Conservation (phyloP, 768 basidiomycete species). For the Boletus fagicola region DNA sequence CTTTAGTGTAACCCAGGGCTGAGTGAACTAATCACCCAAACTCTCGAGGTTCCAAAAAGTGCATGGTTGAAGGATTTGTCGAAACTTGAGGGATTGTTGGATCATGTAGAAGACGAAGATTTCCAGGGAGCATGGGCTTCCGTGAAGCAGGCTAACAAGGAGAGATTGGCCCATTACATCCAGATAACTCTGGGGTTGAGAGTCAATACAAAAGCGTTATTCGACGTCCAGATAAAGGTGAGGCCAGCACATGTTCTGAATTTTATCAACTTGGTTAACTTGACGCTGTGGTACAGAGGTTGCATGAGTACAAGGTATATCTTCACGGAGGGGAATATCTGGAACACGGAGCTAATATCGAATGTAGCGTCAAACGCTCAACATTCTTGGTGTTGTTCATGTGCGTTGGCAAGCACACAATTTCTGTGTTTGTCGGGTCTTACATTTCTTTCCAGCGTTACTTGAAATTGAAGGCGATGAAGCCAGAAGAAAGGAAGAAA, state of each 20-base stretch:
- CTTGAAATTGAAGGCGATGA: conserved; percentile 75
- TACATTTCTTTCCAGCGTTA: conserved; percentile 57
- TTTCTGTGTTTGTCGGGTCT: neutral
- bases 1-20: conserved; percentile 86
- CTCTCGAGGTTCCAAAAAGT: conserved; percentile 69
- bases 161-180: conserved; percentile 76
- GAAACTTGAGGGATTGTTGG: conserved; percentile 74
- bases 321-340: neutral
- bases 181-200: conserved; percentile 66
- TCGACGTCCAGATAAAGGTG: conserved; percentile 89
- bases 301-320: conserved; percentile 88
- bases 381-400: conserved; percentile 87
- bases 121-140: conserved; percentile 82
- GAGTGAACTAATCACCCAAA: conserved; percentile 78
- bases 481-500: conserved; percentile 75
- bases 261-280: neutral
- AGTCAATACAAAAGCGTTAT: conserved; percentile 76
- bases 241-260: conserved; percentile 3
- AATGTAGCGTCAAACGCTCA: conserved; percentile 82
- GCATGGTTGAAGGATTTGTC: conserved; percentile 85
- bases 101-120: conserved; percentile 63
- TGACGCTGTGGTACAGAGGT: conserved; percentile 47
- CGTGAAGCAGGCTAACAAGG: conserved; percentile 90
- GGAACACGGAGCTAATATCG: neutral
- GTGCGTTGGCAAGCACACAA: conserved; percentile 40